Evolutionary conservation across 257 asterid species (phyloP), one percentile per base, ranked within the genome.

Genomic region (Eustoma russellianum): DNA sequence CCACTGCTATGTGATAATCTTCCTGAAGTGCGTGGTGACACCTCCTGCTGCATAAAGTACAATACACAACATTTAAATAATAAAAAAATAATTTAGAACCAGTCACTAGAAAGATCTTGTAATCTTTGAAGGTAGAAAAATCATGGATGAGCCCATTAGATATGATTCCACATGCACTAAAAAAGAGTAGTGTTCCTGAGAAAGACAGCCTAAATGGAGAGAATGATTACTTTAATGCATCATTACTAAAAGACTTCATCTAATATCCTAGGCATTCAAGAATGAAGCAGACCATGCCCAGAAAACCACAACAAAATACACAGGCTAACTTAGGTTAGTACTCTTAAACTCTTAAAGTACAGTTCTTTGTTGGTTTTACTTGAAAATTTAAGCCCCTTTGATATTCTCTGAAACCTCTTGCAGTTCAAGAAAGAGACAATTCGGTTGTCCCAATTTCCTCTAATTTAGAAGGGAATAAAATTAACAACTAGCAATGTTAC

Each of bases 1-100:
- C 98, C 99, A 61, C 99, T 92, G 75, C 99, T 92, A 76, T 92
- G 99, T 2, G 99, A 88, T 40, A 92, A 77, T 62, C 99, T 69
- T 41, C 99, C 99, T 18, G 97, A 92, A 64, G 97, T 88, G 56
- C 97, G 88, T 1, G 99, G 99, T 61, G 99, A 92, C 61, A 81
- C 95, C 38, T 92, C 99, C 81, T 92, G 99, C 94, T 83, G 88
- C 57, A 71, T 43, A 38, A 38, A 74, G 38, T 57, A 56, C 16
- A 41, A 46, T 28, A 61, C 33, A 2, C 30, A 45, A 34, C 38
- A 16, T 13, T 53, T 47, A 17, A 52, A 24, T 24, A 24, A 24
- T 49, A 48, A 11, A 44, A 13, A 46, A 17, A 17, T 14, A n/a
- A 51, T 38, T 40, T 38, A 48, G 17, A 33, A 43, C 41, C 6